These are phyloP conservation scores for Phytopythium kandeliae DNA, from an alignment of 352 stramenopile genomes.

Conservation along the genomic window DNA sequence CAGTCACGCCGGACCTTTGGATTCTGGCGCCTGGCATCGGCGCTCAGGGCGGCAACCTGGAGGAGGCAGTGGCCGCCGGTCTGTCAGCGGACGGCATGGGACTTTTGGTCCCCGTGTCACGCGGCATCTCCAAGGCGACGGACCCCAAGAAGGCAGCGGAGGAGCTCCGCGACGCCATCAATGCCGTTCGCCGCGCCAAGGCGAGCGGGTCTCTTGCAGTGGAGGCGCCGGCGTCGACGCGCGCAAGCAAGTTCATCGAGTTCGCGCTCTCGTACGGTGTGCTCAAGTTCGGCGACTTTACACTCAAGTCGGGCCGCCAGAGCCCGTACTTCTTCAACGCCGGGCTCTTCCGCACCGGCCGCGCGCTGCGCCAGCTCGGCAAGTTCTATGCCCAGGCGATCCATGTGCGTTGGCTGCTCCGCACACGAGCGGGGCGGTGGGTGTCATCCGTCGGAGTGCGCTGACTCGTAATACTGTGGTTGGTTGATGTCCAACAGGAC, in stretches of 20 bases:
- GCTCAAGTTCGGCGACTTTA: conserved; percentile 98
- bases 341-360: conserved; percentile 94
- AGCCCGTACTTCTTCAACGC: conserved; percentile 99
- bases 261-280: conserved; percentile 94
- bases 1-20: conserved; percentile 89
- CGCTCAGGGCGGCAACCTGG: conserved; percentile 90
- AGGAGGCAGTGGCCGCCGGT: conserved; percentile 79
- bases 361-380: conserved; percentile 89
- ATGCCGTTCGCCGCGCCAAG: conserved; percentile 76
- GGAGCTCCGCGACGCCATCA: conserved; percentile 92
- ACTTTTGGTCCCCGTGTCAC: conserved; percentile 95
- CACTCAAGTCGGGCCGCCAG: conserved; percentile 96
- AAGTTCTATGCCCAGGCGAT: conserved; percentile 95
- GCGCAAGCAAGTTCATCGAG: conserved; percentile 95
- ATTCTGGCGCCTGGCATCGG: conserved; percentile 97
- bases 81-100: conserved; percentile 85
- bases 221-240: conserved; percentile 13
- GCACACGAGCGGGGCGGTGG: too few relatives aligned
- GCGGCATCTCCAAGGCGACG: conserved; percentile 92
- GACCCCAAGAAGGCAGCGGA: conserved; percentile 89
- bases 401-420: conserved; percentile 60
- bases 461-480: too few relatives aligned
- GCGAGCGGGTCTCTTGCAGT: conserved; percentile 12
- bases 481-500: too few relatives aligned
- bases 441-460: too few relatives aligned